phyloP scores from a whole-genome alignment of 305 asterid species.

The Fraxinus platypoda region DNA sequence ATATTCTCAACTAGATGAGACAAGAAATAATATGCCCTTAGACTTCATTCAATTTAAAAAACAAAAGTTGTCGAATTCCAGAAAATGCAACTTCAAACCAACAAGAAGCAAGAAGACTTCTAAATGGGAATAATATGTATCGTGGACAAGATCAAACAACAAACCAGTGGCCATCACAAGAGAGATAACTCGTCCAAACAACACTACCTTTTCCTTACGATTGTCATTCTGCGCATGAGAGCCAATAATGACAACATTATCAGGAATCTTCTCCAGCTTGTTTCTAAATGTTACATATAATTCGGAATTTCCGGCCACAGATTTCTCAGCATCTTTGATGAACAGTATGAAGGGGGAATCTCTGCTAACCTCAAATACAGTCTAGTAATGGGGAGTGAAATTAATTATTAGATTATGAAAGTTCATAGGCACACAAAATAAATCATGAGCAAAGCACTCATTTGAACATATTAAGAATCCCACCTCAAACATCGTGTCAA shows the following conservation, averaged over 20 bases:
- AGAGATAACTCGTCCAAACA: neutral
- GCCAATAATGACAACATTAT: conserved; percentile 69
- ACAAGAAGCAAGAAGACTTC: conserved; percentile 1
- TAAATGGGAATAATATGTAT: conserved; percentile 1
- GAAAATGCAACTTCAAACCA: conserved; percentile 15
- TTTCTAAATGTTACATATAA: conserved; percentile 53
- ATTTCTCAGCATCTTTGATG: conserved; percentile 89
- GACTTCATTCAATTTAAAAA: conserved; percentile 12
- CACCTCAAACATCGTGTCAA: conserved; percentile 81
- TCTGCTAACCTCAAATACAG: conserved; percentile 65
- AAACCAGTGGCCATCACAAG: neutral
- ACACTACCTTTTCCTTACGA: conserved; percentile 69
- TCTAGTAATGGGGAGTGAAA: conserved; percentile 40
- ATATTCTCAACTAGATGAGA: conserved; percentile 11
- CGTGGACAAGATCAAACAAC: conserved; percentile 12
- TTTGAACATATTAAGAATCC: conserved; percentile 16
- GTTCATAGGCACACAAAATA: neutral
- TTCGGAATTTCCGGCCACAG: conserved; percentile 72
- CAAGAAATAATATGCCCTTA: neutral
- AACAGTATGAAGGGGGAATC: conserved; percentile 78
- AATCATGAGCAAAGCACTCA: conserved; percentile 18
- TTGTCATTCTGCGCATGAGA: conserved; percentile 62
- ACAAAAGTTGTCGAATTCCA: conserved; percentile 5
- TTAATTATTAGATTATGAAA: conserved; percentile 20
- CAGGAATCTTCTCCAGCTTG: conserved; percentile 75